Conservation (phyloP, 1,284 basidiomycete species). For the Cryptococcus sp. region DNA sequence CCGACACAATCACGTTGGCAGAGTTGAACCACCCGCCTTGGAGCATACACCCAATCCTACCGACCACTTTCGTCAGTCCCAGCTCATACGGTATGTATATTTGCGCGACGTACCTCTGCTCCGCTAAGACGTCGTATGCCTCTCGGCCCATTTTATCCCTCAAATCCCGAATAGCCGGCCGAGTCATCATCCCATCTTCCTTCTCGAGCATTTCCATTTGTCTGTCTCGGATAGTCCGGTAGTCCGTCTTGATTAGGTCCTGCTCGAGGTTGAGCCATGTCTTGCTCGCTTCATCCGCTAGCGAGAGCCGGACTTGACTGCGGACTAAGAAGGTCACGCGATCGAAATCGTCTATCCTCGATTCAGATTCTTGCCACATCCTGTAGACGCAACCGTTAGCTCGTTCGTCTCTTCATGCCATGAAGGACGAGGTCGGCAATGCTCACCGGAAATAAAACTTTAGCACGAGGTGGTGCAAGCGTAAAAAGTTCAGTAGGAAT, state of each 20-base stretch:
- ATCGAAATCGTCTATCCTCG: slow-evolving; percentile 74
- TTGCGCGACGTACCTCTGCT: slow-evolving; percentile 64
- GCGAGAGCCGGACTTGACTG: slow-evolving; percentile 81
- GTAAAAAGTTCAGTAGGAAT: slow-evolving; percentile 83
- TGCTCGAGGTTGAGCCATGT: slow-evolving; percentile 82
- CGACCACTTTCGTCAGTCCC: not conserved
- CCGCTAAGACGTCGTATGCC: slow-evolving; percentile 86
- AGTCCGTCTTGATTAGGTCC: slow-evolving; percentile 83
- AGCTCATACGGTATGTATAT: not conserved
- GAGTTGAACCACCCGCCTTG: slow-evolving; percentile 52
- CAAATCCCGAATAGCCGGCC: slow-evolving; percentile 81
- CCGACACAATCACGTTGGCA: slow-evolving; percentile 29
- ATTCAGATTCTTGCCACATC: slow-evolving; percentile 93
- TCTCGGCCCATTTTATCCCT: slow-evolving; percentile 85
- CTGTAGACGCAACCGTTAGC: slow-evolving; percentile 22
- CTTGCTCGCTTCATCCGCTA: slow-evolving; percentile 73
- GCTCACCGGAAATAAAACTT: slow-evolving; percentile 76
- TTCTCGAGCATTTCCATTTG: slow-evolving; percentile 93
- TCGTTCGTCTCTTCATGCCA: not conserved
- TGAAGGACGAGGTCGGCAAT: not conserved
- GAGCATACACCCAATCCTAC: slow-evolving; percentile 48
- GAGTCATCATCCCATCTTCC: slow-evolving; percentile 84
- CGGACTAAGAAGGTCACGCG: slow-evolving; percentile 79
- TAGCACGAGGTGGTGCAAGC: slow-evolving; percentile 77
- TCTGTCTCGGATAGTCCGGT: slow-evolving; percentile 80